phyloP scores from a whole-genome alignment of 2,329 filamentous ascomycete species.

The Exophiala oligosperma region DNA sequence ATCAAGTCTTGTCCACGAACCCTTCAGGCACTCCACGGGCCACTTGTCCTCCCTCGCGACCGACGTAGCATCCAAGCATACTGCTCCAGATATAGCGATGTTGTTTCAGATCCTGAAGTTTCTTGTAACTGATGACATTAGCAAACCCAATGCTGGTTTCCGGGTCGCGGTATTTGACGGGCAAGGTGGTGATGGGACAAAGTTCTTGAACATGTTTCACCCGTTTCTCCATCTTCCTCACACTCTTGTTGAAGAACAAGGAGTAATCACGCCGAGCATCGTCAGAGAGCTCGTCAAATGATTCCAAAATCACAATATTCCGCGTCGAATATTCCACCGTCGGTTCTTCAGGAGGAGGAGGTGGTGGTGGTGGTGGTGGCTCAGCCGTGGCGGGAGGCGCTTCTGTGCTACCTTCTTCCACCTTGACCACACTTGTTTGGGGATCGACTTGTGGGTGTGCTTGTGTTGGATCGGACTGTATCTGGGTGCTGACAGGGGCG shows the following conservation, averaged over 20 bases:
- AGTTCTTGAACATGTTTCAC: slow-evolving; percentile 53
- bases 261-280: slow-evolving; percentile 53
- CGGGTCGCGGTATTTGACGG: slow-evolving; percentile 82
- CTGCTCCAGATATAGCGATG: slow-evolving; percentile 82
- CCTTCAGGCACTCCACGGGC: slow-evolving; percentile 78
- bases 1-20: slow-evolving; percentile 52
- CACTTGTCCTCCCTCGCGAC: slow-evolving; percentile 48
- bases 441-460: not conserved
- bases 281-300: slow-evolving; percentile 57
- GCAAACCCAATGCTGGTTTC: slow-evolving; percentile 79
- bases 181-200: slow-evolving; percentile 80
- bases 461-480: not conserved
- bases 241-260: slow-evolving; percentile 55
- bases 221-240: slow-evolving; percentile 44
- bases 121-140: slow-evolving; percentile 71
- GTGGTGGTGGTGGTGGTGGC: not conserved
- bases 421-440: slow-evolving; percentile 1
- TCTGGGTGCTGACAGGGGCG: too few relatives aligned
- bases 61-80: slow-evolving; percentile 80
- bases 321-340: slow-evolving; percentile 55
- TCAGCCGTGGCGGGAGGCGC: not conserved
- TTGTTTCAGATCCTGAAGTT: slow-evolving; percentile 68
- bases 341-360: not conserved
- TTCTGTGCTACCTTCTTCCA: not conserved
- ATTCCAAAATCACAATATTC: slow-evolving; percentile 59